Conservation (phyloP, 768 basidiomycete genomes). For the Rhizopogon sp. region DNA sequence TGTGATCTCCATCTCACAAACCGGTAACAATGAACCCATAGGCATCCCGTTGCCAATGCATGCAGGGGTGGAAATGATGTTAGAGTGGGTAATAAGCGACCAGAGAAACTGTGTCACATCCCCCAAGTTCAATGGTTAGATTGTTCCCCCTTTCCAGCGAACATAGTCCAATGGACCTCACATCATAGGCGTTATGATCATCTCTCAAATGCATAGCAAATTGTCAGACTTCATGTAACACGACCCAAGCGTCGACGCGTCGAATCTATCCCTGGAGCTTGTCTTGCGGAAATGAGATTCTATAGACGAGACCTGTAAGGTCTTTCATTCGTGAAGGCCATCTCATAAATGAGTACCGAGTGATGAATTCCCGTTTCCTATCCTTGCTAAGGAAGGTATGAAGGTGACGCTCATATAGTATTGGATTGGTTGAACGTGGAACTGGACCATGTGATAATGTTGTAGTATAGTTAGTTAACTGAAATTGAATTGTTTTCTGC, state of each 20-base stretch:
- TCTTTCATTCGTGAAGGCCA: constrained; percentile 78
- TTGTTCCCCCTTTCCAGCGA: too few relatives aligned
- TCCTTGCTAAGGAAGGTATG: neutral
- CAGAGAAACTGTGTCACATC: too few relatives aligned
- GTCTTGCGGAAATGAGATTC: constrained; percentile 89
- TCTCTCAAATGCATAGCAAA: constrained; percentile 88
- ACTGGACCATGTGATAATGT: too few relatives aligned
- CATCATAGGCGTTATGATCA: constrained; percentile 81
- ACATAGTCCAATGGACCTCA: constrained; percentile 19
- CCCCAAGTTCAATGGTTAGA: too few relatives aligned
- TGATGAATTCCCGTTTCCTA: neutral
- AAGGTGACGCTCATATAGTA: constrained; percentile 32
- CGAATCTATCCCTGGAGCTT: constrained; percentile 51
- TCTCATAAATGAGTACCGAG: constrained; percentile 40
- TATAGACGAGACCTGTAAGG: constrained; percentile 80
- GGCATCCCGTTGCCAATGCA: too few relatives aligned
- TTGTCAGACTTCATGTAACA: constrained; percentile 87
- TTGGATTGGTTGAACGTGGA: too few relatives aligned
- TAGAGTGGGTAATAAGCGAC: too few relatives aligned
- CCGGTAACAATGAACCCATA: neutral
- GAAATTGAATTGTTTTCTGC: too few relatives aligned
- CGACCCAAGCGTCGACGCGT: constrained; percentile 50
- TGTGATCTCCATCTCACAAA: too few relatives aligned
- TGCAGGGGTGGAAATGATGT: too few relatives aligned
- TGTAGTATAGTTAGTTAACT: too few relatives aligned